Evolutionary conservation across 257 asterid genomes (phyloP).

Genomic region (Petrea volubilis): DNA sequence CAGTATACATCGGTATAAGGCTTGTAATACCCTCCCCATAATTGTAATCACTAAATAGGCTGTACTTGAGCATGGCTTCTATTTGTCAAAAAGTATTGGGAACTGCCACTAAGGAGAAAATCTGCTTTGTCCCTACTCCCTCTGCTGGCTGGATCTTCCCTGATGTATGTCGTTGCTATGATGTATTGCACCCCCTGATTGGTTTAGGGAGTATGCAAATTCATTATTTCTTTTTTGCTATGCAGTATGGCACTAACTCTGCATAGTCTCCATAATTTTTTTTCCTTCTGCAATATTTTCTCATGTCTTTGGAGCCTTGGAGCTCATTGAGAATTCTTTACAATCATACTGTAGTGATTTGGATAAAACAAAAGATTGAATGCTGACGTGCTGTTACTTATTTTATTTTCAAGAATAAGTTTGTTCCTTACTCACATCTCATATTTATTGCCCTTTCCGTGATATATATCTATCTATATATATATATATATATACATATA

Average conservation of each 20-base stretch:
- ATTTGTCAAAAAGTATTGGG: too few relatives aligned
- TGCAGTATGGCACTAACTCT: background rate
- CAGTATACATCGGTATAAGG: background rate
- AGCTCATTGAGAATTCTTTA: background rate
- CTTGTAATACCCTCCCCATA: background rate
- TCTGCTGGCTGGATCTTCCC: background rate
- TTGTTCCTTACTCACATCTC: background rate
- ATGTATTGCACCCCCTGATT: background rate
- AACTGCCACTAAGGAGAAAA: too few relatives aligned
- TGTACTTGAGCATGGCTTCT: background rate
- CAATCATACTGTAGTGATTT: background rate
- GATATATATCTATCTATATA: too few relatives aligned
- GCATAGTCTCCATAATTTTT: background rate
- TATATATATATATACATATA: background rate
- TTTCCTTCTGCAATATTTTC: background rate
- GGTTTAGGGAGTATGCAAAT: background rate
- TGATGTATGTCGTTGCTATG: background rate
- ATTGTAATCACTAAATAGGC: background rate
- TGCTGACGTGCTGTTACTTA: background rate
- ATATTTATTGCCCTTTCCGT: background rate
- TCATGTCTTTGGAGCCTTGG: background rate
- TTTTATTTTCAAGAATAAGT: background rate
- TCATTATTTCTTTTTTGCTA: background rate
- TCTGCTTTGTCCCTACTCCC: background rate
- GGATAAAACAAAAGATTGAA: background rate